These are phyloP conservation scores for Sicyos baderoa DNA, from an alignment of 306 rosid species.

Conservation along the genomic window DNA sequence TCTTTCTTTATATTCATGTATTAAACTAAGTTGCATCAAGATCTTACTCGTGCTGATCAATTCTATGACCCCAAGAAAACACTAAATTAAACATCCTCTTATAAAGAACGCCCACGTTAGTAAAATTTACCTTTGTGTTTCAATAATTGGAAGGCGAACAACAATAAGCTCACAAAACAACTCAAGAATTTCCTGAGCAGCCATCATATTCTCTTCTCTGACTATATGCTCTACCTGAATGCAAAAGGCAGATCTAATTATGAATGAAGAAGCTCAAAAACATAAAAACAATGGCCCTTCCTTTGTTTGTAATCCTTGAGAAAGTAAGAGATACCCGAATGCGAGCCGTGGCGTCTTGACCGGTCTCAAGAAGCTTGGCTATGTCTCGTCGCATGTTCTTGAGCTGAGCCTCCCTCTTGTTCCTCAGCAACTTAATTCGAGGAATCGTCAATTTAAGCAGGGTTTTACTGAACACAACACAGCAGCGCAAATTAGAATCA, in stretches of 20 bases:
- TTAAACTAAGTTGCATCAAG: constrained; percentile 5
- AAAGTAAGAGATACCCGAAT: constrained; percentile 51
- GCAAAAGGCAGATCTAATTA: not conserved
- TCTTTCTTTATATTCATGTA: not conserved
- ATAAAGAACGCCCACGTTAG: not conserved
- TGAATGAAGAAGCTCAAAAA: not conserved
- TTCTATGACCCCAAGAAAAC: not conserved
- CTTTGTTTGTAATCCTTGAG: no score
- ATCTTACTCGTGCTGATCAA: not conserved
- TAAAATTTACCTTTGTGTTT: constrained; percentile 56
- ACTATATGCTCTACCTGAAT: constrained; percentile 86
- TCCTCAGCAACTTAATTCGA: constrained; percentile 82
- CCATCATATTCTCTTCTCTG: constrained; percentile 97
- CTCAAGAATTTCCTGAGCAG: constrained; percentile 91
- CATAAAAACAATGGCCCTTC: not conserved
- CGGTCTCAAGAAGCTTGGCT: constrained; percentile 95
- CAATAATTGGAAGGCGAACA: constrained; percentile 86
- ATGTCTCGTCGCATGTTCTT: constrained; percentile 92
- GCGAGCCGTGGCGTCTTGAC: constrained; percentile 97
- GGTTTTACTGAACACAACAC: constrained; percentile 52
- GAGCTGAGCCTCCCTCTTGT: constrained; percentile 76
- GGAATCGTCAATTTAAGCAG: constrained; percentile 82
- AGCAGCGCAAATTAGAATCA: not conserved
- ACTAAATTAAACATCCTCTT: not conserved
- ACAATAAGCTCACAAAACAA: constrained; percentile 72